Base-by-base conservation (phyloP, 257 asterid genomes). In the Fraxinus quadrangulata region DNA sequence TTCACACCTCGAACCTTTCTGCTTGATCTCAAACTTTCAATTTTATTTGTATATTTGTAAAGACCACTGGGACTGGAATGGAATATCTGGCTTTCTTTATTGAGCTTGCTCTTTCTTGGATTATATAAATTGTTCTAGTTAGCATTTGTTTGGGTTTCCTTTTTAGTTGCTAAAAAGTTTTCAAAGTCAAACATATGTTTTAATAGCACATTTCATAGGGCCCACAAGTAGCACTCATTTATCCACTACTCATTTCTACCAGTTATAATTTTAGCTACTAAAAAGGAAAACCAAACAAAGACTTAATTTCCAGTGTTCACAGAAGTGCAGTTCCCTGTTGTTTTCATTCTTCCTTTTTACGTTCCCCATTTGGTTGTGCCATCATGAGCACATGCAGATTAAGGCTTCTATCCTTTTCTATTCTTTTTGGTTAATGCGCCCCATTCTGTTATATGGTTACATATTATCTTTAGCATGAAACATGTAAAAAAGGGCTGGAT, bases 391-490 rank as follows among this genome's bases (percentile, higher is more conserved):
- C 65, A 63, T 73, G 72, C 45, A 19, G 67, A 72, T 70, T 77
- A 75, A 80, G 81, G 73, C 12, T n/a, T 23, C 34, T 24, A 47
- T 61, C 42, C 45, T 77, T 73, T 49, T 42, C 47, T 68, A 54
- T 56, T 66, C 81, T 47, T 14, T 47, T 47, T 47, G 56, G 56
- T 47, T 2, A 2, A 42, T 42, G 16, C 16, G 17, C 49, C 49
- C 34, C 75, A 72, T 76, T 37, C 42, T 37, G 42, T 8, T 66
- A 31, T 61, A 56, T 59, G 16, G 75, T 45, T 66, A 34, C 75
- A 54, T 56, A 71, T 56, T 54, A 26, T 65, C 66, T 84, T 69
- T 63, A 42, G 51, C 77, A 61, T 26, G 45, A 16, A 42, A 63
- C 47, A 71, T 56, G 16, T 71, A 61, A 39, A 61, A 40, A 24